A percentile compares a stretch with the other conserved stretches of the same genome.
Evolutionary conservation across 257 asterid species (phyloP).

Genomic region (Solanum chilense): DNA sequence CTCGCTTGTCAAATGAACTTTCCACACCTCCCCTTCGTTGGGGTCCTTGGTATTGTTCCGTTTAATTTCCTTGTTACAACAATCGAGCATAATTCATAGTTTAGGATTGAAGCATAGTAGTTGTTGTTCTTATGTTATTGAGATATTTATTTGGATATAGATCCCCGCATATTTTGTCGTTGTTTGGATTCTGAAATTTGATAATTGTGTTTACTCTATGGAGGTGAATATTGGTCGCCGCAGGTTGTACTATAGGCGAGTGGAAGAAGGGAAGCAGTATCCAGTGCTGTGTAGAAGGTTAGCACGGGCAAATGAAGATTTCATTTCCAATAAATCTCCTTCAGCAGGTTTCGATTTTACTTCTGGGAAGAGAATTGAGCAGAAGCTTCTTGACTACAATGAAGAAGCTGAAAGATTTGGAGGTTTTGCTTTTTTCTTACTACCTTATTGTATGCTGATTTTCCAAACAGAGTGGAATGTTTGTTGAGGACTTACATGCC

Average conservation of each 20-base stretch:
- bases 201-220: conserved; percentile 1
- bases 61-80: background rate
- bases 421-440: conserved; percentile 25
- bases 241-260: conserved; percentile 88
- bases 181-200: conserved; percentile 2
- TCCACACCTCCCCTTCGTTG: conserved; percentile 82
- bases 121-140: background rate
- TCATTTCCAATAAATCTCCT: conserved; percentile 73
- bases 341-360: conserved; percentile 91
- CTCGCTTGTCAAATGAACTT: conserved; percentile 64
- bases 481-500: background rate
- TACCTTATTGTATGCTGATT: background rate
- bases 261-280: conserved; percentile 91
- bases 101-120: background rate
- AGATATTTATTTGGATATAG: background rate
- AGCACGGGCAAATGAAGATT: conserved; percentile 71
- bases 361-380: conserved; percentile 85
- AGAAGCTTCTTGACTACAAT: conserved; percentile 83
- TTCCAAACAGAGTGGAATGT: background rate
- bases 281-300: conserved; percentile 81
- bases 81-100: background rate
- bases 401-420: conserved; percentile 92
- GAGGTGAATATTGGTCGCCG: conserved; percentile 10
- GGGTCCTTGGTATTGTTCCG: conserved; percentile 75
- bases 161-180: background rate